These are phyloP conservation scores for Salix viminalis DNA, from an alignment of 345 rosid species.

Conservation along the genomic window DNA sequence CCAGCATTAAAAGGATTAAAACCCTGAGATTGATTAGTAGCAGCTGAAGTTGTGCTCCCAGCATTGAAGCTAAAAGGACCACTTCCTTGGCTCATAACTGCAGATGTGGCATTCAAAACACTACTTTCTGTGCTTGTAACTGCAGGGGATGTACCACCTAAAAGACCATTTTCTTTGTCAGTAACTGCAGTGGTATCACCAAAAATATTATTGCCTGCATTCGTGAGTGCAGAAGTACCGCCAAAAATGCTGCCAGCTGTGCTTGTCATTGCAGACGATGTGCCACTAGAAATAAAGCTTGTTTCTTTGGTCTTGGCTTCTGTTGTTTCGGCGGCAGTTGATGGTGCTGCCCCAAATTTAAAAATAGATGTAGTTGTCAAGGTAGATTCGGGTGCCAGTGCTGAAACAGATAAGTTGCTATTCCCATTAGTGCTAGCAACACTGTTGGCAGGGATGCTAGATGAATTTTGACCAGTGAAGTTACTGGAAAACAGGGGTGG, in stretches of 20 bases:
- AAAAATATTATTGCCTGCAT: conserved; percentile 33
- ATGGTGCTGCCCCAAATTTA: conserved; percentile 37
- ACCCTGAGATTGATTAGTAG: conserved; percentile 42
- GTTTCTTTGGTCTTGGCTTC: conserved; percentile 40
- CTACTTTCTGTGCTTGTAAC: conserved; percentile 32
- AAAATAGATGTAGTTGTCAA: conserved; percentile 34
- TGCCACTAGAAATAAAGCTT: conserved; percentile 10
- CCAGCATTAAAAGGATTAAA: conserved; percentile 37
- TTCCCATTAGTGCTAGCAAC: conserved; percentile 17
- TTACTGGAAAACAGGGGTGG: conserved; percentile 26
- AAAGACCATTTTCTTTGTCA: background rate
- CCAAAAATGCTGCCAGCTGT: conserved; percentile 39
- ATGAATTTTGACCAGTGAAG: conserved; percentile 30
- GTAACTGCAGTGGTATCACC: conserved; percentile 31
- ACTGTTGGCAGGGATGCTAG: conserved; percentile 19
- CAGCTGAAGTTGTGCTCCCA: conserved; percentile 32
- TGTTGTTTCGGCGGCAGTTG: conserved; percentile 15
- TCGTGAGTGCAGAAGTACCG: conserved; percentile 33
- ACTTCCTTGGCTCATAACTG: conserved; percentile 27
- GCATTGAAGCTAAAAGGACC: conserved; percentile 47
- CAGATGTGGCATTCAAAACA: conserved; percentile 9
- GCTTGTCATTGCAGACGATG: conserved; percentile 27
- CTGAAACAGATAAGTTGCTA: conserved; percentile 22
- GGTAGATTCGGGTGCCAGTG: conserved; percentile 34
- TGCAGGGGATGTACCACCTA: conserved; percentile 20